Base-by-base conservation (phyloP, 1,139 yeast species). In the Magnusiomyces suaveolens region DNA sequence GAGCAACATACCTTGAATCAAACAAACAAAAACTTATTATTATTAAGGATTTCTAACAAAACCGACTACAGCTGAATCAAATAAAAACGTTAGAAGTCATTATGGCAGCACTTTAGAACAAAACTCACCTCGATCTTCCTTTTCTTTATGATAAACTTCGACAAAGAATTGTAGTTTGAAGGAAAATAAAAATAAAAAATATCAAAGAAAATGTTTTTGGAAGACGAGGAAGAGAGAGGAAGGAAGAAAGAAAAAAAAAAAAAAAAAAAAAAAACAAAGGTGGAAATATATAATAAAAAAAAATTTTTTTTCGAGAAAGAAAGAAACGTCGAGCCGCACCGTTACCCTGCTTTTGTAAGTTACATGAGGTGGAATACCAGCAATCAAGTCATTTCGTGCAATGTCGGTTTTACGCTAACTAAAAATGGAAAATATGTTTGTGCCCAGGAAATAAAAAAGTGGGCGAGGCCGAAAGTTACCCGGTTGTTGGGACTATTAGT, bases 211-310 rank as follows among this genome's bases (percentile, higher is more conserved):
- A 4, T 14, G 23, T 46, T 46, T 46, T 46, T 50, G 50, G 55
- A 49, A 51, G 52, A 51, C 29, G 55, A 55, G 54, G 52, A 54
- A 55, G 52, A 52, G 39, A 46, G 50, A 53, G 47, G 32, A 33
- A 46, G 48, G 50, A 36, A 48, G 36, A 36, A 43, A 24, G 32
- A 43, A 41, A 43, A 48, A 43, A 24, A 52, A 36, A 43, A 24
- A 24, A 26, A 48, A 39, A 43, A 36, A 23, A 26, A 52, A 48
- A 39, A 25, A 26, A 23, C 25, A 24, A 32, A 50, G 23, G 50
- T 29, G 18, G 51, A 29, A 44, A 36, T 38, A 44, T 29, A 25
- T 43, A 48, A 41, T 48, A 39, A 24, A 44, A 48, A 29, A 43
- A 49, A 39, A 44, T 6, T 29, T 29, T 29, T 29, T 12, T 29